Base-by-base conservation (phyloP, 148 eudicot genomes). In the Beta vulgaris region DNA sequence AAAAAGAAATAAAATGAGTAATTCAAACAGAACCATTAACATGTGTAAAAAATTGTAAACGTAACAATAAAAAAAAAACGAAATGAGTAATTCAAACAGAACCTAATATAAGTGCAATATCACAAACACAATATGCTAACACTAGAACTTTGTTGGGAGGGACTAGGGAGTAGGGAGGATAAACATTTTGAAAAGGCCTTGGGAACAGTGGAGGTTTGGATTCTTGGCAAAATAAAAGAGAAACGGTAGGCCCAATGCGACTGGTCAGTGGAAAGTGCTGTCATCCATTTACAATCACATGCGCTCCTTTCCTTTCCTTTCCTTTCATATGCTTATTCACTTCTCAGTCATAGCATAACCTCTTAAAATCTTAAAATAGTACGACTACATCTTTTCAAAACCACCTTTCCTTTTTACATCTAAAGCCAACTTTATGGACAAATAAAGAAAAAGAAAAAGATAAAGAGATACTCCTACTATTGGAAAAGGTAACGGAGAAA, bases 351-450 rank as follows among this genome's bases (percentile, higher is more conserved):
- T 49, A 49, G 19, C 54, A 49, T 58, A 58, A 58, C 62, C 62
- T 25, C 62, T 34, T 21, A 63, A 35, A 62, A 9, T 11, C 26
- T 60, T 13, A 42, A 32, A 72, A 4, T 57, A 57, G 62, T 57
- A 57, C 42, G 23, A 44, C 32, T 46, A n/a, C 31, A n/a, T 6
- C 57, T 31, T 35, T 23, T 14, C 68, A 19, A 29, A 14, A 28
- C 40, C 4, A 31, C 16, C 23, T 60, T 58, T 18, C 34, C 36
- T 23, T 74, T 23, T 63, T 43, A 42, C 29, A 57, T 36, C n/a
- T 57, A 55, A 71, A 71, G 61, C 37, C 7, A 43, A 75, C 78
- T 54, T 75, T 66, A 31, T 75, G 66, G 62, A 63, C 70, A 48
- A 74, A 46, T 63, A 39, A 36, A 19, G 51, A 14, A 72, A 72